phyloP scores from a whole-genome alignment of 2,329 filamentous ascomycete species.

The Zymoseptoria ardabiliae region DNA sequence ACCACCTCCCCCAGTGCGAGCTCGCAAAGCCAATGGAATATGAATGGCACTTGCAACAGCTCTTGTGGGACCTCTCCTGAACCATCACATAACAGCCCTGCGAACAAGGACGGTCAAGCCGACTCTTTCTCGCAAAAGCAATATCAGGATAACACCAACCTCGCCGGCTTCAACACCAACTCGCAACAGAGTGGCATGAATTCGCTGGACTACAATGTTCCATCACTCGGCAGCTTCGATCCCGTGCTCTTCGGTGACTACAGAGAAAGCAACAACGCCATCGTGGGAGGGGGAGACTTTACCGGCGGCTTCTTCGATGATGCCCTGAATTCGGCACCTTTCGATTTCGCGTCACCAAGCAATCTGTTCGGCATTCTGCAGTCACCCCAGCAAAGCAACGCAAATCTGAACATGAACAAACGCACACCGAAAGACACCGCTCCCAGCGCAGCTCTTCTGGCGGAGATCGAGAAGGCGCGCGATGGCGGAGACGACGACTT shows the following conservation, averaged over 20 bases:
- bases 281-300: slow-evolving; percentile 63
- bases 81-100: slow-evolving; percentile 63
- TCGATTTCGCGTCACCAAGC: slow-evolving; percentile 73
- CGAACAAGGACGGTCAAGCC: slow-evolving; percentile 40
- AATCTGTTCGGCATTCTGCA: slow-evolving; percentile 52
- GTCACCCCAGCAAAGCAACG: slow-evolving; percentile 27
- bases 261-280: slow-evolving; percentile 78
- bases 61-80: slow-evolving; percentile 70
- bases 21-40: slow-evolving; percentile 44
- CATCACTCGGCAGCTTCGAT: slow-evolving; percentile 66
- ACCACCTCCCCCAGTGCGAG: slow-evolving; percentile 47
- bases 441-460: slow-evolving; percentile 54
- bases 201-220: slow-evolving; percentile 20
- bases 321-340: slow-evolving; percentile 34
- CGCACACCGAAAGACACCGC: slow-evolving; percentile 8
- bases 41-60: slow-evolving; percentile 55
- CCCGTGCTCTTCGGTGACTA: slow-evolving; percentile 88
- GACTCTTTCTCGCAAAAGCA: slow-evolving; percentile 48
- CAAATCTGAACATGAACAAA: slow-evolving; percentile 1
- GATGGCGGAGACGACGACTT: slow-evolving; percentile 61
- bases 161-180: slow-evolving; percentile 6
- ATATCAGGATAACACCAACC: slow-evolving; percentile 34
- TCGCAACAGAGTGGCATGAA: slow-evolving; percentile 12
- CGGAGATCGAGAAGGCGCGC: slow-evolving; percentile 69
- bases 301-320: slow-evolving; percentile 69